Evolutionary conservation across 1,284 basidiomycete species (phyloP), one percentile per base, ranked within the genome.

Genomic region (Gymnopus androsaceus): DNA sequence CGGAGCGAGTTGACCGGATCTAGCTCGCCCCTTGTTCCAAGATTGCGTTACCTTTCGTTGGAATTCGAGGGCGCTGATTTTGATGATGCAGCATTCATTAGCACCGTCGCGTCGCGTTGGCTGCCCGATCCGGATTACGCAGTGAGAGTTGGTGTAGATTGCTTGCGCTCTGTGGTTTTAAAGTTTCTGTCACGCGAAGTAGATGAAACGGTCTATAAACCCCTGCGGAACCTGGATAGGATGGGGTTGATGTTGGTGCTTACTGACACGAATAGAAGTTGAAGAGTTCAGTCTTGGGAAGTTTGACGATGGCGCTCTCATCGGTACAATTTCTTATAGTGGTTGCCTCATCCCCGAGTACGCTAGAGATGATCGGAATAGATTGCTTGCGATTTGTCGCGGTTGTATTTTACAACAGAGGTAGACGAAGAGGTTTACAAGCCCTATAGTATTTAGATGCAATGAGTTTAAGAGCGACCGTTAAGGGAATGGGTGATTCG

Each of bases 41-140:
- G 31, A 25, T 34, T 56, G 1, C 30, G 17, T 8, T 7, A 52
- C 12, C 49, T 56, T 34, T 12, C 17, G 21, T 9, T 56, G 1
- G 41, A 51, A 23, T 28, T 45, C 5, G 42, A 19, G 12, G 23
- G 33, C 4, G n/a, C 17, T 0, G n/a, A 19, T 4, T 45, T 56
- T 17, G 50, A 56, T 28, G 33, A 38, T 14, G 14, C 19, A 8
- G 42, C 33, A 12, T 30, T 56, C 4, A 33, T 51, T 4, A 21
- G 47, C 3, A 46, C 44, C 14, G 49, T 56, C 3, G 7, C 33
- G 33, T 56, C 55, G 7, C 40, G 50, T 14, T 56, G 42, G 41
- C 31, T 51, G n/a, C 54, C 54, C 5, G 47, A 50, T 25, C 33
- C 34, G 19, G 36, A 47, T 1, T 47, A 48, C n/a, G 30, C 52